Evolutionary conservation across 176 grass and related monocot species (phyloP), one percentile per base, ranked within the genome.

Genomic region (barley (Hordeum vulgare)): DNA sequence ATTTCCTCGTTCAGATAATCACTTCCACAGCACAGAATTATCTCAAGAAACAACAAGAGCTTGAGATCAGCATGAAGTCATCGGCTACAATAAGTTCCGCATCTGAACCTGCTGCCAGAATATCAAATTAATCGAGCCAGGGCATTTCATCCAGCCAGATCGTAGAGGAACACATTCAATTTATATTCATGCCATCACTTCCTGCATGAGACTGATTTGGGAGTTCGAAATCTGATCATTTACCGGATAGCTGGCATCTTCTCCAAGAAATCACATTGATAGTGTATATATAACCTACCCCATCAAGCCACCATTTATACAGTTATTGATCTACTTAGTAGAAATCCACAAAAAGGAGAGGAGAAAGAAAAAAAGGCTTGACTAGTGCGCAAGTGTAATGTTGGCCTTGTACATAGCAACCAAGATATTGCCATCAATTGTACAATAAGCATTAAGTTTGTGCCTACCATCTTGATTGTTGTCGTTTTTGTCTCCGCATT

Each of bases 1-100:
- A 99, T 80, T 96, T 99, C 89, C 84, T 94, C 36, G 80, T 80
- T 77, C 94, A 99, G 77, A 99, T 99, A 76, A 76, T 96, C 86
- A 90, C 89, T 78, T 90, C 93, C 12, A 96, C 93, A 37, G 93
- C 97, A 71, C 89, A 92, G 85, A 87, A 77, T 76, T 94, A 96
- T 75, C 87, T 96, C 25, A 94, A 90, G 75, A 90, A 86, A 61
- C 89, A 86, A 61, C 93, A 99, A 62, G 88, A 96, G 44, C 74
- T 87, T 73, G 96, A 99, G 68, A 82, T 96, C 34, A 76, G 79
- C 37, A 90, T 81, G 40, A 91, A 80, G 74, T 82, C 86, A 66
- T 82, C 27, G 3, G 41, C 61, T 36, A 74, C 12, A 17, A 54
- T 23, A 14, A 7, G 14, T 71, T 83, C 57, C 58, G 58, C 70